Evolutionary conservation across 768 basidiomycete genomes (phyloP).

Genomic region (Chalciporus chontae): DNA sequence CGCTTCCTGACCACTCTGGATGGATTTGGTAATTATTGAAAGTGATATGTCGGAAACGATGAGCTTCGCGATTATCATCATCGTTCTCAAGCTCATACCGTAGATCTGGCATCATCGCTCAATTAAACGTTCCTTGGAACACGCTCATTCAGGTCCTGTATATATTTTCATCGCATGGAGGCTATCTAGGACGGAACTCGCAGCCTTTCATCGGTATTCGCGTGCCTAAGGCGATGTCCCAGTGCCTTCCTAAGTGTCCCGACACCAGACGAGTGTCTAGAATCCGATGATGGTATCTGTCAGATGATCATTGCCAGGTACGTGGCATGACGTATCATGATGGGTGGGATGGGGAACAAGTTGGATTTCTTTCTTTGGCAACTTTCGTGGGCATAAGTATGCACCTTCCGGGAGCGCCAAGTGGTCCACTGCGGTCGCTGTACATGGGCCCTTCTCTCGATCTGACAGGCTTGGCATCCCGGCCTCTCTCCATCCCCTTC

Average conservation of each 20-base stretch:
- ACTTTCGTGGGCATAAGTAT: neutral
- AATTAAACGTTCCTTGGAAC: constrained; percentile 12
- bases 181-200: constrained; percentile 6
- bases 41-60: neutral
- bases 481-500: neutral
- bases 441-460: no score
- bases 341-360: neutral
- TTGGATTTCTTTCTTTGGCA: neutral
- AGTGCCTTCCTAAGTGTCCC: constrained; percentile 6
- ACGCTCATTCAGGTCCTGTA: constrained; percentile 10
- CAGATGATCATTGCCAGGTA: constrained; percentile 4
- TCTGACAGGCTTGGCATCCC: no score
- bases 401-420: no score
- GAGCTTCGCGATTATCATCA: constrained; percentile 19
- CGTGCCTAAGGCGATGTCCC: constrained; percentile 6
- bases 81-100: constrained; percentile 15
- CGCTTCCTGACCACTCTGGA: constrained; percentile 4
- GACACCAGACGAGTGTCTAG: constrained; percentile 3
- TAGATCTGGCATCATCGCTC: constrained; percentile 15
- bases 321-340: constrained; percentile 7
- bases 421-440: no score
- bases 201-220: constrained; percentile 7
- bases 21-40: constrained; percentile 15
- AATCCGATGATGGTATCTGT: constrained; percentile 3
- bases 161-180: constrained; percentile 14